Percentiles rank a stretch among this genome's conserved stretches.
Conservation (phyloP, 345 rosid species). For the Boechera retrofracta region DNA sequence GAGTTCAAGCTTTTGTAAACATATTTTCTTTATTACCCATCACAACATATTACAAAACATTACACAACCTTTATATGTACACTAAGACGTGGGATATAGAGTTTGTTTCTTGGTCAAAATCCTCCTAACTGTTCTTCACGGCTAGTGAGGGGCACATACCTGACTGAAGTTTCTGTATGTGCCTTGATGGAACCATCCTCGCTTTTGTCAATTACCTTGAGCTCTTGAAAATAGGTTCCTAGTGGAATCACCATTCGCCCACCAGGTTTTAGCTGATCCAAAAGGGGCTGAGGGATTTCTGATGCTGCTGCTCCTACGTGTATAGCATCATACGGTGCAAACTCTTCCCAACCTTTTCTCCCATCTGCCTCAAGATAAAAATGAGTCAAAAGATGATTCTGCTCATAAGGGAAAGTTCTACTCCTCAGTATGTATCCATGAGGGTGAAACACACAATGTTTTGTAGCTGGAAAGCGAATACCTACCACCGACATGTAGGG, state of each 20-base stretch:
- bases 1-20: background rate
- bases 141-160: conserved; percentile 95
- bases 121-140: conserved; percentile 74
- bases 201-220: conserved; percentile 79
- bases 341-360: conserved; percentile 86
- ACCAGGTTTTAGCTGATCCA: conserved; percentile 94
- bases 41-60: conserved; percentile 17
- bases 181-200: conserved; percentile 75
- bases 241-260: conserved; percentile 98
- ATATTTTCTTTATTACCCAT: conserved; percentile 21
- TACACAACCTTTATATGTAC: conserved; percentile 34
- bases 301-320: conserved; percentile 99
- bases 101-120: conserved; percentile 28
- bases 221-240: conserved; percentile 78
- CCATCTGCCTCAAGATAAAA: conserved; percentile 63
- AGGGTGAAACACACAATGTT: background rate
- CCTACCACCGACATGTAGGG: conserved; percentile 78
- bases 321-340: conserved; percentile 89
- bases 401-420: background rate
- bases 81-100: conserved; percentile 21
- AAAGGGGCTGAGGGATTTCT: conserved; percentile 80
- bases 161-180: conserved; percentile 71
- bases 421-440: conserved; percentile 7
- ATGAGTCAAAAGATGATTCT: background rate
- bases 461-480: background rate